Evolutionary conservation across 2,329 filamentous ascomycete genomes (phyloP).

Genomic region (Phaeosphaeria sp.): DNA sequence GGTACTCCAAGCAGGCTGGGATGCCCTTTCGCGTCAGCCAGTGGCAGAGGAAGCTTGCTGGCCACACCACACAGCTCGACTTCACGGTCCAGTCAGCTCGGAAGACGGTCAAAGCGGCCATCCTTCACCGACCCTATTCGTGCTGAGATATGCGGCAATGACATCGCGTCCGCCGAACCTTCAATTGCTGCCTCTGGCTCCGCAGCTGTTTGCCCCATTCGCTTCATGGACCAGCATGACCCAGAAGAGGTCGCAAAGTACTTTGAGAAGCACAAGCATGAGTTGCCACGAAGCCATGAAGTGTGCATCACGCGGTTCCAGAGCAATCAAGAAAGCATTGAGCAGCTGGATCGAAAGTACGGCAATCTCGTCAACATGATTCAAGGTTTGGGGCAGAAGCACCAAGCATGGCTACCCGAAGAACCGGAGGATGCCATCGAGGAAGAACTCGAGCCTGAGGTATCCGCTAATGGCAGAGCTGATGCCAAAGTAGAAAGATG

Average conservation of each 20-base stretch:
- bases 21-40: constrained; percentile 75
- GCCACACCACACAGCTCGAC: constrained; percentile 50
- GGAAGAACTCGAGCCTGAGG: constrained; percentile 54
- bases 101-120: constrained; percentile 48
- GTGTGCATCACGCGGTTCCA: constrained; percentile 91
- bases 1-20: constrained; percentile 80
- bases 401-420: constrained; percentile 82
- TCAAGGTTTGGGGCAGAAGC: constrained; percentile 83
- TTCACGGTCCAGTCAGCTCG: constrained; percentile 45
- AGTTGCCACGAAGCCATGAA: constrained; percentile 91
- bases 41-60: constrained; percentile 55
- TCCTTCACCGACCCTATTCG: constrained; percentile 53
- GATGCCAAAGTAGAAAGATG: constrained; percentile 82
- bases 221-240: constrained; percentile 89
- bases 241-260: constrained; percentile 93
- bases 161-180: constrained; percentile 57
- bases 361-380: constrained; percentile 94
- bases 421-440: constrained; percentile 56
- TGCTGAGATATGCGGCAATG: constrained; percentile 50
- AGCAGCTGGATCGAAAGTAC: constrained; percentile 92
- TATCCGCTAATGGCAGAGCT: constrained; percentile 52
- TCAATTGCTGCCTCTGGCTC: constrained; percentile 46
- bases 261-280: constrained; percentile 94
- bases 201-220: constrained; percentile 83
- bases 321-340: constrained; percentile 82